Base-by-base conservation (phyloP, 2,329 filamentous ascomycete species). In the Beauveria medogensis region DNA sequence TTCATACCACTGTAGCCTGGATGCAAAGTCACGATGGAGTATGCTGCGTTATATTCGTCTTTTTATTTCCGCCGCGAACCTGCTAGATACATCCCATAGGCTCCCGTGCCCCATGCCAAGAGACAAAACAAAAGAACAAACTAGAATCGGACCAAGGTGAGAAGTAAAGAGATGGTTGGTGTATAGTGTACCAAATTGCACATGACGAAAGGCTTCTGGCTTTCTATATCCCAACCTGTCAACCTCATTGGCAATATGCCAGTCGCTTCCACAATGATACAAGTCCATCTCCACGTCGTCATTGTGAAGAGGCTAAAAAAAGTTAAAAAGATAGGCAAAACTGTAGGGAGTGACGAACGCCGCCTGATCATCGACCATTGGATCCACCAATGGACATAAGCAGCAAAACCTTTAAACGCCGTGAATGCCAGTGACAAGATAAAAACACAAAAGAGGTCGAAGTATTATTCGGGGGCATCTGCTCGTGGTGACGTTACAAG, bases 321-420 rank as follows among this genome's bases (percentile, higher is more conserved):
- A 63, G 55, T 64, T 59, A 62, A 62, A 65, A 64, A 61, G 64
- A 64, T 65, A 67, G 64, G 67, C 67, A 69, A 71, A 65, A 69
- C 22, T 30, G 46, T 56, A 57, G 57, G 47, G 59, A 61, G 59
- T 57, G 59, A 61, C 59, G 64, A 69, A 75, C 72, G 73, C 73
- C 73, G 68, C 69, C 68, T 69, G 67, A 67, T 71, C 71, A 68
- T 71, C 67, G 66, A 65, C 64, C 55, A 64, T 62, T 65, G 67
- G 70, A 70, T 67, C 67, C 69, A 70, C 68, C 69, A 70, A 70
- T 69, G 69, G 68, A 69, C 72, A 72, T 70, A 68, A 74, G 69
- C 69, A 73, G 64, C 72, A 70, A 70, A 74, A 52, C 69, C 73
- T 69, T 64, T 69, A 67, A 77, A 77, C 75, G 75, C 75, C 75